These are phyloP conservation scores for Syzygium oleosum DNA, from an alignment of 345 rosid genomes.

Conservation along the genomic window DNA sequence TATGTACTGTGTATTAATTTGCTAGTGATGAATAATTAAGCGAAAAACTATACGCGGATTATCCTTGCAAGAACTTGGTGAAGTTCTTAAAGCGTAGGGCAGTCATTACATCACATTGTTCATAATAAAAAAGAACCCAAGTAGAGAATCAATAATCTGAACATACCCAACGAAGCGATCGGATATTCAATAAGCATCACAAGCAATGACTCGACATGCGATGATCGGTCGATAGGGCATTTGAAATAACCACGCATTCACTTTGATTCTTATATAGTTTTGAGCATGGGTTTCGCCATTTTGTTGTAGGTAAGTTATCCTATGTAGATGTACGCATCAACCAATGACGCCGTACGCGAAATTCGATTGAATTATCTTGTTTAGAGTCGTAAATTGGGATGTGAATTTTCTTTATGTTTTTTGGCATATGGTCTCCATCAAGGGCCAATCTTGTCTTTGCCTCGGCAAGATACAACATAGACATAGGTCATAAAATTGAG, in stretches of 20 bases:
- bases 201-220: neutral
- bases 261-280: neutral
- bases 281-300: neutral
- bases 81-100: neutral
- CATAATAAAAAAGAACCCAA: neutral
- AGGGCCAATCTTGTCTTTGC: neutral
- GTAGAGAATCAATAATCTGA: neutral
- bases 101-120: neutral
- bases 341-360: neutral
- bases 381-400: neutral
- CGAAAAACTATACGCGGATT: neutral
- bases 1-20: neutral
- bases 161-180: fast-evolving
- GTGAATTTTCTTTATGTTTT: neutral
- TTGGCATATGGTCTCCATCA: neutral
- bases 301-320: neutral
- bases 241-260: neutral
- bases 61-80: neutral
- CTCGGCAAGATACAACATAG: neutral
- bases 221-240: neutral
- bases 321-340: neutral
- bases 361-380: neutral
- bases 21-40: neutral
- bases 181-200: neutral
- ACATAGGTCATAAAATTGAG: neutral